These are phyloP conservation scores for Macrophomina pseudophaseolina DNA, from an alignment of 2,329 filamentous ascomycete genomes.

Conservation along the genomic window DNA sequence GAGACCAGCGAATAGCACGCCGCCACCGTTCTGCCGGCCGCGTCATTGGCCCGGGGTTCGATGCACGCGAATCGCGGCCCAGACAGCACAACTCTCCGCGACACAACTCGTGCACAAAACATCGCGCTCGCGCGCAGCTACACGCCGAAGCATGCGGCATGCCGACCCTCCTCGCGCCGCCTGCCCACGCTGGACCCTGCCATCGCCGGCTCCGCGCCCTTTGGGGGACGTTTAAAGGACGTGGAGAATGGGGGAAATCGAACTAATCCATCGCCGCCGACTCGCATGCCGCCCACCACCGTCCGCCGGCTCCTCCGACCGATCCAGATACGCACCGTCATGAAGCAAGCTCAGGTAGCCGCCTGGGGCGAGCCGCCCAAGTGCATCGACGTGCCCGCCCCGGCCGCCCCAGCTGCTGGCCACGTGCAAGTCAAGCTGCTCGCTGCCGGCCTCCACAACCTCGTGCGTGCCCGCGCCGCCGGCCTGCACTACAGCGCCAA, in stretches of 20 bases:
- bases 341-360: conserved; percentile 49
- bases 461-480: conserved; percentile 59
- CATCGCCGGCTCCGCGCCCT: neutral
- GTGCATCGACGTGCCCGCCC: conserved; percentile 36
- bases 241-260: neutral
- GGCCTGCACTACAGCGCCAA: conserved; percentile 61
- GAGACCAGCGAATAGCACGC: too few relatives aligned
- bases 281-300: neutral
- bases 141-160: neutral
- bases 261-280: neutral
- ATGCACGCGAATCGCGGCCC: too few relatives aligned
- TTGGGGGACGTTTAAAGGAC: neutral
- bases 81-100: too few relatives aligned
- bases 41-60: too few relatives aligned
- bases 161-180: neutral
- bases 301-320: neutral
- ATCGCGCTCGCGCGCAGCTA: neutral
- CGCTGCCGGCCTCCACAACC: conserved; percentile 59
- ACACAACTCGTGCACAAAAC: neutral
- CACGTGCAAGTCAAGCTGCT: conserved; percentile 59
- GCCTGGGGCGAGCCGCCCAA: conserved; percentile 46
- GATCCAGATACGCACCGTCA: conserved; percentile 30
- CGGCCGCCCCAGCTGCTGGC: conserved; percentile 43
- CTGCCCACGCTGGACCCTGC: too few relatives aligned
- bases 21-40: too few relatives aligned